Base-by-base conservation (phyloP, 108 stramenopile genomes). In the Cyclotella baltica region DNA sequence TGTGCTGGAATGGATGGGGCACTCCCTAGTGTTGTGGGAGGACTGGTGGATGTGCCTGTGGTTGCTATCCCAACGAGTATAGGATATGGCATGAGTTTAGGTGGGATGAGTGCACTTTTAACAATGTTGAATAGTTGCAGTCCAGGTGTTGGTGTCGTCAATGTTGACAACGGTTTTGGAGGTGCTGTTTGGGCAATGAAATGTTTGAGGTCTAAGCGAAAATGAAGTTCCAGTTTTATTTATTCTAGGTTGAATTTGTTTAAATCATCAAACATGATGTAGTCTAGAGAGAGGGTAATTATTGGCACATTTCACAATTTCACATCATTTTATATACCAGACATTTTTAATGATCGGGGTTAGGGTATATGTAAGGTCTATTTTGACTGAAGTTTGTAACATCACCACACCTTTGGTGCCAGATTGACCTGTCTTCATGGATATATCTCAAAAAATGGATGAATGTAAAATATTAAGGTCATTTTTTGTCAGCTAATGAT, bases 111-210 rank as follows among this genome's bases (percentile, higher is more conserved):
- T 66, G 97, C 97, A 2, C 72, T 98, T 78, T 73, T 97, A 28
- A 97, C 97, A 16, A 98, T 98, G 98, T 78, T 98, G 61, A 98
- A 98, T 71, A 92, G 89, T 40, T 98, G 98, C 71, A 89, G 93
- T 57, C 98, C 98, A 6, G 98, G 98, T 2, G 96, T 98, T 15
- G 93, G 92, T 36, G 95, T 97, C 20, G 96, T 97, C 0, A 98
- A 98, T 72, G 96, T 98, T 52, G 98, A 98, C 77, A 98, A 98
- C 82, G 98, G 98, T 25, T 97, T 98, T 70, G 97, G 97, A 22
- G 98, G 94, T 13, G 98, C 98, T 8, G 96, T 93, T 0, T 83
- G 93, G 69, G 98, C 96, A 5, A 90, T 93, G 61, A 99, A 98
- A 72, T 91, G 86, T 62, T 40, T 85, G 40, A 65, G 57, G 40